Base-by-base conservation (phyloP, 129 eudicot species). In the Calendula officinalis region DNA sequence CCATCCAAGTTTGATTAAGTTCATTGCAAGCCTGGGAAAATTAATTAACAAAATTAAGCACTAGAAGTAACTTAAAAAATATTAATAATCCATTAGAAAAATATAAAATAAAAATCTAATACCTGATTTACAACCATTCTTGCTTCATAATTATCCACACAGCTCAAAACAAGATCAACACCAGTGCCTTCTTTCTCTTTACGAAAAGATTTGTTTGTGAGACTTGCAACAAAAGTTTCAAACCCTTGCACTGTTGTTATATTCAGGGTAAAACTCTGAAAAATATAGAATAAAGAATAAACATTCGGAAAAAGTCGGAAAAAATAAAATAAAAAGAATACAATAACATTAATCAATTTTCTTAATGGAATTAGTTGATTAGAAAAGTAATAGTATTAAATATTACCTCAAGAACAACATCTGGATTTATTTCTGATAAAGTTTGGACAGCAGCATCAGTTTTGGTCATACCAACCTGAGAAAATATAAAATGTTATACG, bases 71-170 rank as follows among this genome's bases (percentile, higher is more conserved):
- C 22, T 16, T 15, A 35, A 6, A n/a, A 68, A 15, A 40, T 12
- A 3, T 61, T 2, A 12, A 7, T 15, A 34, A 57, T 30, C 12
- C 3, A 63, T 52, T 10, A 7, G 2, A 9, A 60, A 70, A 27
- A 17, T 12, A 32, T 7, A 16, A 58, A 11, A 27, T 7, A 44
- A 4, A 7, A 8, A 7, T 10, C 34, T 16, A 61, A 15, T 14
- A 92, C 98, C 98, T 92, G 98, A 84, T 92, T 92, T 67, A 92
- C 98, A 33, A 92, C 98, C 98, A 92, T 92, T 75, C 98, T 78
- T 61, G 98, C 98, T 79, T 92, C 98, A 37, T 92, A 92, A 81
- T 92, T 92, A 79, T 92, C 98, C 11, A 92, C 98, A 54, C 98
- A 92, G 73, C 98, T 92, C 60, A 92, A 81, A 56, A 92, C 91